Evolutionary conservation across 2,329 filamentous ascomycete species (phyloP).

Genomic region (Clonostachys rosea): DNA sequence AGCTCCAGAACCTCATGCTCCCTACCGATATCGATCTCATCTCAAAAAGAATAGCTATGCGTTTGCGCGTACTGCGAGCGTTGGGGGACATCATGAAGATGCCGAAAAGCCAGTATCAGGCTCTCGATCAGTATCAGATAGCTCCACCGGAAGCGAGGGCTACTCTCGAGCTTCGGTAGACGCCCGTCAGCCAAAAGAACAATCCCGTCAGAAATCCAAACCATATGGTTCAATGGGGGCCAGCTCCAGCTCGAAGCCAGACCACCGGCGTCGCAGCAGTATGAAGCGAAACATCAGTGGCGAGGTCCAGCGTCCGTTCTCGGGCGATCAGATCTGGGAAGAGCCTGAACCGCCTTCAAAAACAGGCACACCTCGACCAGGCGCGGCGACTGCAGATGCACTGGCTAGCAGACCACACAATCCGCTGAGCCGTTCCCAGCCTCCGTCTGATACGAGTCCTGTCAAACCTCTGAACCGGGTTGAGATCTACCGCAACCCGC

Average conservation of each 20-base stretch:
- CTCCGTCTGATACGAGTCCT: conserved; percentile 36
- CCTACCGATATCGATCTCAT: conserved; percentile 65
- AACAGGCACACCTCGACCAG: conserved; percentile 15
- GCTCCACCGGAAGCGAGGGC: conserved; percentile 44
- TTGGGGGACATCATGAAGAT: conserved; percentile 41
- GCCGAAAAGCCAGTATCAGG: conserved; percentile 36
- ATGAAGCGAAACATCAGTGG: conserved; percentile 68
- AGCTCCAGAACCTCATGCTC: conserved; percentile 53
- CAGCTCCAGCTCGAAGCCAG: conserved; percentile 15
- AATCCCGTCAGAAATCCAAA: conserved; percentile 22
- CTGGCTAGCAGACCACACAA: conserved; percentile 24
- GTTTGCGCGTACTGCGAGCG: conserved; percentile 58
- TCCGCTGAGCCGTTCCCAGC: conserved; percentile 21
- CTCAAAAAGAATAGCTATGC: conserved; percentile 69
- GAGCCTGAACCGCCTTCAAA: conserved; percentile 56
- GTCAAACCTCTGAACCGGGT: conserved; percentile 43
- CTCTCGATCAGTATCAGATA: conserved; percentile 43
- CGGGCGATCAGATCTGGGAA: conserved; percentile 82
- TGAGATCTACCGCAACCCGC: conserved; percentile 82
- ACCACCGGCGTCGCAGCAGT: conserved; percentile 56
- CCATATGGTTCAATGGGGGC: conserved; percentile 31
- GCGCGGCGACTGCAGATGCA: conserved; percentile 12
- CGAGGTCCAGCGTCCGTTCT: conserved; percentile 62
- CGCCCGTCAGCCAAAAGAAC: conserved; percentile 8
- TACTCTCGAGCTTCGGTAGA: conserved; percentile 21